Conservation (phyloP, 148 eudicot species). For the Dysphania ambrosioides region DNA sequence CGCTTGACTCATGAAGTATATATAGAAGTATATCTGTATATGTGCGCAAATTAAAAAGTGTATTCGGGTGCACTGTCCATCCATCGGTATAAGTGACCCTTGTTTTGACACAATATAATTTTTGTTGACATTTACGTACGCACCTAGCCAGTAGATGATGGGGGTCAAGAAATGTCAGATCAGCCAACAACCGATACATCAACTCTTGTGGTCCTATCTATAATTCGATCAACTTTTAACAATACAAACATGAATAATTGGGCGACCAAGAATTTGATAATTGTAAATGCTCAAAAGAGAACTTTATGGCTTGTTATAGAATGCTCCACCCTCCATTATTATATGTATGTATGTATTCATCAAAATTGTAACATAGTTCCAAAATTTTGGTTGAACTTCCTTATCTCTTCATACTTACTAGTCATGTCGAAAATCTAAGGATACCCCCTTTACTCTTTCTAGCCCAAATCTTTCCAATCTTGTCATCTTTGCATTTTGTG, state of each 20-base stretch:
- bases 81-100: no score
- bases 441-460: not conserved
- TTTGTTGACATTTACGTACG: not conserved
- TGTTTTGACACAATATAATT: conserved; percentile 3
- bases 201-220: not conserved
- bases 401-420: not conserved
- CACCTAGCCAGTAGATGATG: not conserved
- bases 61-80: no score
- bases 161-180: conserved; percentile 4
- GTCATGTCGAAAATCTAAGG: not conserved
- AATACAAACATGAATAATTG: conserved; percentile 1
- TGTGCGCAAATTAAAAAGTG: not conserved
- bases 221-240: not conserved
- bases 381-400: not conserved
- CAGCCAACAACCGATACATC: conserved; percentile 6
- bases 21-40: no score
- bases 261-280: conserved; percentile 8
- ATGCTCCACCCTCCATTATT: not conserved
- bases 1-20: no score
- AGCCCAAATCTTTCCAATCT: not conserved
- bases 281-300: conserved; percentile 11
- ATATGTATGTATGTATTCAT: not conserved
- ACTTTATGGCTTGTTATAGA: conserved; percentile 3
- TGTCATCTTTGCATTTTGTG: no score
- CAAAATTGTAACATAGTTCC: not conserved